phyloP scores from a whole-genome alignment of 1,284 basidiomycete species.

The Ustilago tritici region DNA sequence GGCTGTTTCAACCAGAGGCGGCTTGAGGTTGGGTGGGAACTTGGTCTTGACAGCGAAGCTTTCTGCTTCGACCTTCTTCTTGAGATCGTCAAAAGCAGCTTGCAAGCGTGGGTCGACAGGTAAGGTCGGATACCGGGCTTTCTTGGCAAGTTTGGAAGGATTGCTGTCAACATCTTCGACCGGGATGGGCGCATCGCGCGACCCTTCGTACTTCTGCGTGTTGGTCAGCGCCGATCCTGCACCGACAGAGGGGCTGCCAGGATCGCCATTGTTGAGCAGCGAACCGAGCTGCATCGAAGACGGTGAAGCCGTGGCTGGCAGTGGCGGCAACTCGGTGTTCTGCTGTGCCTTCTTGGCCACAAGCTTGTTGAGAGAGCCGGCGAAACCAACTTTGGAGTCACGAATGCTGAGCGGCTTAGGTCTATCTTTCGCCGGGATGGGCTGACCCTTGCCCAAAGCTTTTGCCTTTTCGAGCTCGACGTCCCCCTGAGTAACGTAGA shows the following conservation, averaged over 20 bases:
- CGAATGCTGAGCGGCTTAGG: conserved; percentile 45
- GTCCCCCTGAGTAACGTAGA: conserved; percentile 78
- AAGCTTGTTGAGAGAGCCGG: conserved; percentile 58
- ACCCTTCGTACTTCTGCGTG: conserved; percentile 71
- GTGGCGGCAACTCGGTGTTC: conserved; percentile 24
- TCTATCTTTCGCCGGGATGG: conserved; percentile 19
- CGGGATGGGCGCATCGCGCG: conserved; percentile 75
- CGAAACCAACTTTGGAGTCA: conserved; percentile 52
- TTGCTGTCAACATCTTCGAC: conserved; percentile 72
- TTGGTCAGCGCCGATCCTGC: conserved; percentile 38
- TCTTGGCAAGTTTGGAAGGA: conserved; percentile 71
- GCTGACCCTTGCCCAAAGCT: conserved; percentile 28
- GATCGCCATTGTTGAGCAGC: conserved; percentile 44
- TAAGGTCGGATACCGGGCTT: conserved; percentile 55
- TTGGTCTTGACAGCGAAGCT: conserved; percentile 77
- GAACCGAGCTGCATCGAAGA: conserved; percentile 48
- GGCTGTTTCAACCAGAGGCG: conserved; percentile 78
- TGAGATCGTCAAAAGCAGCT: conserved; percentile 76
- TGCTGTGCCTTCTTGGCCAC: conserved; percentile 56
- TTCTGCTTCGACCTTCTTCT: conserved; percentile 73
- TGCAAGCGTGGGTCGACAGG: conserved; percentile 78
- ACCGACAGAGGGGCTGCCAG: conserved; percentile 24
- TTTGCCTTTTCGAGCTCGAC: conserved; percentile 64
- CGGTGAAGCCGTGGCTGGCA: conserved; percentile 26
- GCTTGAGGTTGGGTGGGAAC: conserved; percentile 85